Evolutionary conservation across 2,329 filamentous ascomycete species (phyloP).

Genomic region (Chrysoporthe cubensis): DNA sequence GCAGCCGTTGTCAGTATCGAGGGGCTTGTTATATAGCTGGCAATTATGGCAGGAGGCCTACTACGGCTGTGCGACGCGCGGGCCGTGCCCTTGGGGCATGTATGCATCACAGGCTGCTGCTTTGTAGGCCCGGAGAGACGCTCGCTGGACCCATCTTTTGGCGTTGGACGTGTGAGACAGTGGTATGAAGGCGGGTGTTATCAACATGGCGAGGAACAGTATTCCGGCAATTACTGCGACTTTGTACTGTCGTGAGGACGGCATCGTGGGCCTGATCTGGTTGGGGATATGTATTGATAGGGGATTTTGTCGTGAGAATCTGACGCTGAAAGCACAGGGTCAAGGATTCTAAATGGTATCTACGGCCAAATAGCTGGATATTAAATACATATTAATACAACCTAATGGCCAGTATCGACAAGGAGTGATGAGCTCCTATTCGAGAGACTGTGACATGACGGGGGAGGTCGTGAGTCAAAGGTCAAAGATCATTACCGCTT

Average conservation of each 20-base stretch:
- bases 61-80: not conserved
- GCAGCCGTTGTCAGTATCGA: not conserved
- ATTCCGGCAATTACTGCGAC: not conserved
- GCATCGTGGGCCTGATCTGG: not conserved
- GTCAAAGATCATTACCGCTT: no score
- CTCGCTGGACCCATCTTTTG: not conserved
- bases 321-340: no score
- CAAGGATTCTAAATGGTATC: no score
- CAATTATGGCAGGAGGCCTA: not conserved
- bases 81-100: not conserved
- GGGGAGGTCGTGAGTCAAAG: no score
- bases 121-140: not conserved
- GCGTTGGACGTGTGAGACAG: not conserved
- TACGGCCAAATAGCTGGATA: no score
- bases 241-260: not conserved
- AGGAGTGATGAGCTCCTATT: no score
- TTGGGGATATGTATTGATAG: not conserved
- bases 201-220: not conserved
- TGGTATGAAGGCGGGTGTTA: not conserved
- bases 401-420: no score
- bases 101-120: not conserved
- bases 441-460: no score
- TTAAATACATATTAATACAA: no score
- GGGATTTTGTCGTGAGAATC: no score
- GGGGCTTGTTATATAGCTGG: no score